Percentiles rank a stretch among this genome's conserved stretches.
Evolutionary conservation across 371 early-diverging fungal species (phyloP).

Genomic region (Haplosporangium sp.): DNA sequence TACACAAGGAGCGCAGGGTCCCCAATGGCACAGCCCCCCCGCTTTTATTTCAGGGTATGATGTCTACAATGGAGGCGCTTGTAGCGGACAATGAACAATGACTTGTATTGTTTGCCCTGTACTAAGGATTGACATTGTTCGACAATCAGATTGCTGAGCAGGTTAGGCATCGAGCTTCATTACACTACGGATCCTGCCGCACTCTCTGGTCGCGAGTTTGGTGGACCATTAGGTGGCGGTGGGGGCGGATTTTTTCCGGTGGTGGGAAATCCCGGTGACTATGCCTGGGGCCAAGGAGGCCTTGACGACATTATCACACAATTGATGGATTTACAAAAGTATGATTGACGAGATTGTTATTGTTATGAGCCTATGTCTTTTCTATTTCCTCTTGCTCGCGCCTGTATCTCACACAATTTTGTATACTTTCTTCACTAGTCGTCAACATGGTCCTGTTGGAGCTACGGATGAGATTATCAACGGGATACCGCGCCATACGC

Average conservation of each 20-base stretch:
- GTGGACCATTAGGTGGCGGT: constrained; percentile 12
- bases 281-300: constrained; percentile 69
- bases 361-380: background rate
- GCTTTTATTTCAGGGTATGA: constrained; percentile 31
- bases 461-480: constrained; percentile 74
- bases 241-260: constrained; percentile 32
- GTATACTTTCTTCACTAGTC: constrained; percentile 43
- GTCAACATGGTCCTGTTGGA: constrained; percentile 72
- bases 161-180: constrained; percentile 32
- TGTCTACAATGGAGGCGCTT: background rate
- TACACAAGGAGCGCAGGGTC: constrained; percentile 1
- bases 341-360: constrained; percentile 25
- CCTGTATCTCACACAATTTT: background rate
- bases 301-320: constrained; percentile 84
- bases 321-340: constrained; percentile 80
- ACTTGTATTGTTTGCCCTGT: background rate
- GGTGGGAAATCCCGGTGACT: constrained; percentile 69
- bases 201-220: constrained; percentile 15
- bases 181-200: constrained; percentile 34
- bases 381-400: background rate
- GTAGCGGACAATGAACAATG: background rate
- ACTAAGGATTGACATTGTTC: background rate
- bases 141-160: constrained; percentile 26
- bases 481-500: constrained; percentile 58
- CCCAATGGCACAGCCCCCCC: constrained; percentile 33